These are phyloP conservation scores for Fonsecaea pugnacius DNA, from an alignment of 2,329 filamentous ascomycete species.

Conservation along the genomic window DNA sequence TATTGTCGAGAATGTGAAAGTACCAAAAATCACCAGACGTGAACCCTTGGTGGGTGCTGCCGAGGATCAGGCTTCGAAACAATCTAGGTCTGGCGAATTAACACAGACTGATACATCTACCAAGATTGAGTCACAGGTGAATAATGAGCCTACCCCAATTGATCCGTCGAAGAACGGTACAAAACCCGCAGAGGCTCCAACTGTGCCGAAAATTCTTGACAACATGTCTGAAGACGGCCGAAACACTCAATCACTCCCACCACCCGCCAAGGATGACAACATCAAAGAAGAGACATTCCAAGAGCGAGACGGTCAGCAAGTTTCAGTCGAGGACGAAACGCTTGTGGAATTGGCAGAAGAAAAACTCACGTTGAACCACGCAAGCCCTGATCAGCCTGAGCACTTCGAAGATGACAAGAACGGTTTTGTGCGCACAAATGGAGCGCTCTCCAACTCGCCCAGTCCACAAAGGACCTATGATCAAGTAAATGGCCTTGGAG, in stretches of 20 bases:
- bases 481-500: neutral
- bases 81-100: neutral
- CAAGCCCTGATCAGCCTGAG: neutral
- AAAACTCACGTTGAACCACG: constrained; percentile 2
- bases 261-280: neutral
- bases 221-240: neutral
- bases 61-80: neutral
- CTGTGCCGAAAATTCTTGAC: constrained; percentile 19
- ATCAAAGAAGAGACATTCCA: neutral
- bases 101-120: constrained; percentile 8
- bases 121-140: constrained; percentile 2
- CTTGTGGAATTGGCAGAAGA: constrained; percentile 5
- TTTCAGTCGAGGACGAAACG: neutral
- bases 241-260: neutral
- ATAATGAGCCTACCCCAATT: neutral
- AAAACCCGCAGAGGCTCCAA: constrained; percentile 4
- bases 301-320: neutral
- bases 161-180: neutral
- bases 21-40: constrained; percentile 1
- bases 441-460: neutral
- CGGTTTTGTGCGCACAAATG: neutral
- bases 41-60: neutral
- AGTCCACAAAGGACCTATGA: neutral
- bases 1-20: constrained; percentile 46
- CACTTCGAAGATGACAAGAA: neutral